Percentiles rank a stretch among this genome's conserved stretches.
Evolutionary conservation across 1,139 yeast genomes (phyloP).

Genomic region (Magnusiomyces fungicola): DNA sequence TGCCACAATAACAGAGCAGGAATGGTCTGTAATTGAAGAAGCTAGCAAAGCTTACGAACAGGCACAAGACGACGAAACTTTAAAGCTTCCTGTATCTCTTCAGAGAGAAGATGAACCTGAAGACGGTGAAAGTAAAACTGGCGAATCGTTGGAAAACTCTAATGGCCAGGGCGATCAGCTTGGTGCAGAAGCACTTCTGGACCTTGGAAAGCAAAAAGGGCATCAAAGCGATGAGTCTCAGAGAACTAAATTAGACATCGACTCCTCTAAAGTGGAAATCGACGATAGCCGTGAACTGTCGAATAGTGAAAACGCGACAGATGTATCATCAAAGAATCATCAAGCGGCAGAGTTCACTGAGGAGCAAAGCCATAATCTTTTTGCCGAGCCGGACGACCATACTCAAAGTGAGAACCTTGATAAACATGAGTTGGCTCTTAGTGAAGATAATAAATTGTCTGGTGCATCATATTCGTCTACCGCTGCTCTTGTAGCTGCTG

Average conservation of each 20-base stretch:
- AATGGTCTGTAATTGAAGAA: constrained; percentile 2
- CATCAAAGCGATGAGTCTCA: constrained; percentile 18
- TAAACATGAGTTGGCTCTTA: too few species aligned
- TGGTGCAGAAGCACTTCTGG: constrained; percentile 28
- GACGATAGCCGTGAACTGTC: too few species aligned
- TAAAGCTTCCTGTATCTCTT: too few species aligned
- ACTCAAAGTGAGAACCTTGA: too few species aligned
- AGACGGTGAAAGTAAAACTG: neutral
- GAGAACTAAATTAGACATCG: too few species aligned
- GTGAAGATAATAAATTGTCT: too few species aligned
- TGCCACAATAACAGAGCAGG: constrained; percentile 1
- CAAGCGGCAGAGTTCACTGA: too few species aligned
- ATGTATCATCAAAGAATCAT: too few species aligned
- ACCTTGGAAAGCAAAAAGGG: constrained; percentile 22
- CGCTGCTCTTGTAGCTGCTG: constrained; percentile 8
- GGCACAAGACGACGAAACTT: neutral
- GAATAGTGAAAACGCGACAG: too few species aligned
- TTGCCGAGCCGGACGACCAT: too few species aligned
- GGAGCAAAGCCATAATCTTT: too few species aligned
- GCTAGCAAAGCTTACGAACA: neutral
- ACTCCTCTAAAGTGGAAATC: too few species aligned
- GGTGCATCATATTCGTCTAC: constrained; percentile 7
- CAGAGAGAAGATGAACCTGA: neutral
- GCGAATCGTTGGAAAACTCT: neutral
- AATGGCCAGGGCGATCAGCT: constrained; percentile 8